phyloP scores from a whole-genome alignment of 2,329 filamentous ascomycete species.

The Verruconis gallopava region DNA sequence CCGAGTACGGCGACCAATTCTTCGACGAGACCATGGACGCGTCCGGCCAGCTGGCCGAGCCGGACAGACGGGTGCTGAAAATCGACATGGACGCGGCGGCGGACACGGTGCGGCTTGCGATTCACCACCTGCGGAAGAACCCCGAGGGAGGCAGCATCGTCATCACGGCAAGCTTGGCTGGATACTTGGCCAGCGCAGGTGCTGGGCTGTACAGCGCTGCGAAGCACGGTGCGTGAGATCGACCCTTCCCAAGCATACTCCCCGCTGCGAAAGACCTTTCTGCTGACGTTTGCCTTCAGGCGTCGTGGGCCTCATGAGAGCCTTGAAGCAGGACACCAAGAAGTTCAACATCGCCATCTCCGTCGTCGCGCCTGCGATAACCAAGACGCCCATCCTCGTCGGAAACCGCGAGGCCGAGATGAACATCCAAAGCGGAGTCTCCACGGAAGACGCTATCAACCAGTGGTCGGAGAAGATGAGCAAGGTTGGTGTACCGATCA shows the following conservation, averaged over 20 bases:
- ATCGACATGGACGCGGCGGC: constrained; percentile 35
- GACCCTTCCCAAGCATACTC: constrained; percentile 1
- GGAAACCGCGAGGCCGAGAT: constrained; percentile 18
- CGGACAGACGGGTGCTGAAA: constrained; percentile 31
- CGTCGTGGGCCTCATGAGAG: constrained; percentile 37
- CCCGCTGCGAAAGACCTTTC: background rate
- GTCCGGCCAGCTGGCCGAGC: constrained; percentile 31
- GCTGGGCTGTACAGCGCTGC: constrained; percentile 36
- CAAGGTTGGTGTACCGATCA: constrained; percentile 33
- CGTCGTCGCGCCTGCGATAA: constrained; percentile 37
- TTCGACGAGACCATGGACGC: constrained; percentile 32
- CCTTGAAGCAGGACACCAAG: constrained; percentile 35
- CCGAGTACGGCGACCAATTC: constrained; percentile 36
- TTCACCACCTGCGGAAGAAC: constrained; percentile 33
- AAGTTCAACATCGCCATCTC: constrained; percentile 33
- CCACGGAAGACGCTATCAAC: constrained; percentile 17
- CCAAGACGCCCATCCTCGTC: constrained; percentile 32
- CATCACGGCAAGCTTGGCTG: constrained; percentile 36
- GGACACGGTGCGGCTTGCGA: constrained; percentile 35
- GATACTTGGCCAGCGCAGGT: constrained; percentile 35
- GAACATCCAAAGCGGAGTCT: background rate
- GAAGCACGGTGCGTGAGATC: constrained; percentile 30
- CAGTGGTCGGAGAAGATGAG: constrained; percentile 33
- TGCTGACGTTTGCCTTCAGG: constrained; percentile 15
- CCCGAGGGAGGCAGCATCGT: constrained; percentile 31